Evolutionary conservation across 768 basidiomycete species (phyloP), one percentile per base, ranked within the genome.

Genomic region (Phaffia australis): DNA sequence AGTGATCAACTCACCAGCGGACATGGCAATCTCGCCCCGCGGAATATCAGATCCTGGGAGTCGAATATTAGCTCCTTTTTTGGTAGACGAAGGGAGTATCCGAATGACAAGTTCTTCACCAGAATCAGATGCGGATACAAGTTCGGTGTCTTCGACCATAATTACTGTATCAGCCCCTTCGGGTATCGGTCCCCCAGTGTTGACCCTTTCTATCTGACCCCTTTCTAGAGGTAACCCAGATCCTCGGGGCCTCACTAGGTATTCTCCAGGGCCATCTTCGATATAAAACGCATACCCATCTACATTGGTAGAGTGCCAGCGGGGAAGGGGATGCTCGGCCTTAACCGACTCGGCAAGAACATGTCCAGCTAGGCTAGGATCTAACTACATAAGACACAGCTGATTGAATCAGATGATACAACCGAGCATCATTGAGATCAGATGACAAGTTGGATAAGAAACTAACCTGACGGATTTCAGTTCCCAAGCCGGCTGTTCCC

Each of bases 71-170:
- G 91, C 89, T 0, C 82, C 83, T 0, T n/a, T 21, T 25, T 71
- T 66, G 1, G 81, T 80, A 0, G 88, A 80, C 67, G 84, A 82
- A 1, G 77, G 84, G 1, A 89, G 79, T 0, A 84, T 84, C 71
- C 83, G 82, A 1, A 94, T 83, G 68, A 84, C 81, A 29, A 80
- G 78, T 75, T 93, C 89, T 72, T 92, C 89, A 2, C 79, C 77
- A 67, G 80, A 16, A 0, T n/a, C 23, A 9, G 48, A 18, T 29
- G 56, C 21, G 11, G 83, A n/a, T 18, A 83, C 79, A 8, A 94
- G 80, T 65, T 83, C 81, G 0, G 90, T 93, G 74, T 93, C 90
- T 76, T 94, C 90, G 23, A 94, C 90, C 89, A 92, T 93, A 75
- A 94, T 85, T 2, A 91, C 85, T 0, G 88, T 78, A 73, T 92